Base-by-base conservation (phyloP, 805 yeast species). In the baker's yeast (Saccharomyces cerevisiae) region DNA sequence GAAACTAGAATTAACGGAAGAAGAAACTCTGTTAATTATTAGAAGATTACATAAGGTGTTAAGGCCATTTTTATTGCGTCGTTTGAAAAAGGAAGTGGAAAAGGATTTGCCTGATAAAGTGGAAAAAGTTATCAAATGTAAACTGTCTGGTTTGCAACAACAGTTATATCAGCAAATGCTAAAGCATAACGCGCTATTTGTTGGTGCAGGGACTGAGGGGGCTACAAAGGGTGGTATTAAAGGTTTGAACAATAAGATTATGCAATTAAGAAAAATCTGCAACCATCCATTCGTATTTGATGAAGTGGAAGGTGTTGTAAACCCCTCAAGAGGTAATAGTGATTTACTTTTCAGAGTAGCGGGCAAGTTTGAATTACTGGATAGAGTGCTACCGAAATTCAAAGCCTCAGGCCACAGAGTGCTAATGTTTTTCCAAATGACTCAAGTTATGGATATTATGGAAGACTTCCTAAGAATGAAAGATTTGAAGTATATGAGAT, bases 271-370 rank as follows among this genome's bases (percentile, higher is more conserved):
- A 70, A 87, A 87, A 70, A 85, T 87, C 56, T 87, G 92, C 72
- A 87, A 87, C 65, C 96, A 87, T 77, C 96, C 96, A 2, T 87
- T 83, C 72, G 94, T 87, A 2, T 87, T 85, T 66, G 92, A 85
- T 65, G 92, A 86, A 61, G 87, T 87, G 52, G 96, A 87, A 66
- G 77, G 80, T 55, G 78, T 82, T 41, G 75, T 87, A 49, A 83
- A 87, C 60, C 86, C 89, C 8, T 71, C 79, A 1, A 77, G 77
- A 60, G 75, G 77, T 52, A 84, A 88, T 11, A 82, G 83, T 62
- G 84, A 84, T 57, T 72, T 81, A 41, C 78, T 89, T 52, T 87
- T 89, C 85, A 78, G 94, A 73, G 79, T 79, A 30, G 78, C 89
- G 51, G 95, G 95, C 65, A 88, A 88, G 64, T 87, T 89, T 67